Evolutionary conservation across 192 early-diverging fungal genomes (phyloP).

Genomic region (Backusella sp.): DNA sequence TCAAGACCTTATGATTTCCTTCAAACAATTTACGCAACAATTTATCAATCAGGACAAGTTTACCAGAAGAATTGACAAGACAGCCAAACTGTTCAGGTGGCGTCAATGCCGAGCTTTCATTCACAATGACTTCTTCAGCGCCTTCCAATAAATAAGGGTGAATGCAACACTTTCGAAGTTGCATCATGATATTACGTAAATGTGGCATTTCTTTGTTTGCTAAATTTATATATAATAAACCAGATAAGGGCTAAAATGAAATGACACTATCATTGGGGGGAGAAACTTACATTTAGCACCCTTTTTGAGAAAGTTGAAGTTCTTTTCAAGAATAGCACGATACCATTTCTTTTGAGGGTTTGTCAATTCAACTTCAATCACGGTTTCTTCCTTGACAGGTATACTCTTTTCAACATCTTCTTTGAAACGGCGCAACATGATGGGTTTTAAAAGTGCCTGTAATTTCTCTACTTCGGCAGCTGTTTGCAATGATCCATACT

Average conservation of each 20-base stretch:
- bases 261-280: no score
- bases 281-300: constrained; percentile 50
- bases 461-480: constrained; percentile 76
- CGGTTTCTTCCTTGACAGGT: constrained; percentile 87
- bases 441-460: constrained; percentile 74
- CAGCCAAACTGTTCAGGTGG: constrained; percentile 65
- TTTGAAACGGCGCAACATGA: constrained; percentile 86
- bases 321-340: constrained; percentile 78
- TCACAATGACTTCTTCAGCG: constrained; percentile 76
- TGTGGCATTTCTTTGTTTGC: constrained; percentile 63
- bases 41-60: constrained; percentile 80
- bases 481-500: constrained; percentile 69
- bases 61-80: constrained; percentile 76
- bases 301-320: constrained; percentile 80
- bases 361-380: constrained; percentile 84
- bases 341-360: constrained; percentile 85
- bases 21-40: constrained; percentile 69
- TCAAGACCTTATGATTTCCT: constrained; percentile 82
- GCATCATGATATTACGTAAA: constrained; percentile 86
- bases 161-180: constrained; percentile 86
- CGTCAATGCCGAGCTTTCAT: constrained; percentile 56
- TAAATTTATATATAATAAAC: background rate
- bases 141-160: constrained; percentile 79
- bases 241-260: background rate
- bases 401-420: constrained; percentile 89